Percentiles rank a stretch among this genome's conserved stretches.
Evolutionary conservation across 2,329 filamentous ascomycete species (phyloP).

Genomic region (Rugonectria rugulosa): DNA sequence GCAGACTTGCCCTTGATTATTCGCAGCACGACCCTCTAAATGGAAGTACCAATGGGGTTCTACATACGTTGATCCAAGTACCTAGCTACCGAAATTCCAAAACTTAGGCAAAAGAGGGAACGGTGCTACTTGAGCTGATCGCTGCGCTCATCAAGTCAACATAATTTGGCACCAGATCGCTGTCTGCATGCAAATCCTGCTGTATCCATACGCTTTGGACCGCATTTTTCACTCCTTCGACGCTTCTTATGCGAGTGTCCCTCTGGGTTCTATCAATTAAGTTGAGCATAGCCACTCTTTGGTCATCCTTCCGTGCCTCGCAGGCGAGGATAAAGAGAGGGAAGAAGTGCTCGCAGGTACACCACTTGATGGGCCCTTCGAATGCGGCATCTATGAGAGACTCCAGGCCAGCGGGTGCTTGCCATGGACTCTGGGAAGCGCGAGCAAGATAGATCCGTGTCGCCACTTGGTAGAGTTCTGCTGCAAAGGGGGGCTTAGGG

Average conservation of each 20-base stretch:
- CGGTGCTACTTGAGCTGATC: slow-evolving; percentile 21
- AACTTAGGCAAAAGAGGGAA: slow-evolving; percentile 26
- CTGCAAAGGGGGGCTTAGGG: background rate
- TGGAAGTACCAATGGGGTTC: too few species aligned
- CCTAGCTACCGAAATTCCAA: too few species aligned
- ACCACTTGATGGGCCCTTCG: slow-evolving; percentile 11
- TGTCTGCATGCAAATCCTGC: slow-evolving; percentile 43
- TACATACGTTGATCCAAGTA: too few species aligned
- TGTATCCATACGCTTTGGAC: slow-evolving; percentile 45
- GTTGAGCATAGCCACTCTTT: slow-evolving; percentile 39
- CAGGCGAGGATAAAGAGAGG: slow-evolving; percentile 46
- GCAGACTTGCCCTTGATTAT: too few species aligned
- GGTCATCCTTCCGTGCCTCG: slow-evolving; percentile 44
- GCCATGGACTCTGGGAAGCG: slow-evolving; percentile 34
- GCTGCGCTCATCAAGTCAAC: slow-evolving; percentile 33
- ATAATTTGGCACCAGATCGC: slow-evolving; percentile 42
- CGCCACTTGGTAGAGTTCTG: slow-evolving; percentile 25
- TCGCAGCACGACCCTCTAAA: too few species aligned
- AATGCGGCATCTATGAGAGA: slow-evolving; percentile 29
- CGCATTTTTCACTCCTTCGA: slow-evolving; percentile 29
- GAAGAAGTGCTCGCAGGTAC: slow-evolving; percentile 43
- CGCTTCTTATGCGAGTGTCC: slow-evolving; percentile 28
- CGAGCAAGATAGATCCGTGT: slow-evolving; percentile 29
- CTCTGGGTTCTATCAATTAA: slow-evolving; percentile 41
- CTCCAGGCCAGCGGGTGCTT: slow-evolving; percentile 30